Percentiles rank a stretch among this genome's conserved stretches.
Conservation (phyloP, 805 yeast genomes). For the Zygotorulaspora sp. region DNA sequence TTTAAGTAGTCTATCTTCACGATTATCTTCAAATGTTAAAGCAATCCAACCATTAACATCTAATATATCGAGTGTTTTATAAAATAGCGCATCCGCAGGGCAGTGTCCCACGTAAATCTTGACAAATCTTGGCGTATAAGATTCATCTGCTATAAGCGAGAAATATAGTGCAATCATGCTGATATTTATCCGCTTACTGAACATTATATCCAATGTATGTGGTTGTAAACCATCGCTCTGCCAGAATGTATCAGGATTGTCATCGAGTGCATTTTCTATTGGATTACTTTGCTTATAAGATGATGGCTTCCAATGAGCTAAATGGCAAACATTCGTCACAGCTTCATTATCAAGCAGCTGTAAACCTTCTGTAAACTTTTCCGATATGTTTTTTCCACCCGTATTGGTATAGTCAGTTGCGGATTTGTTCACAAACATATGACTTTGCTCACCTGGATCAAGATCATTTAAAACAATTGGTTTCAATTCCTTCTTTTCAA, state of each 20-base stretch:
- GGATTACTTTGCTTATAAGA: constrained; percentile 72
- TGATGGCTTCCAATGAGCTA: constrained; percentile 82
- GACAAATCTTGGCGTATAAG: constrained; percentile 69
- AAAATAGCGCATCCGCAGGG: constrained; percentile 26
- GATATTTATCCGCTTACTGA: constrained; percentile 69
- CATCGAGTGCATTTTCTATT: constrained; percentile 65
- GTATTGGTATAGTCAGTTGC: constrained; percentile 21
- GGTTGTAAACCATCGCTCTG: constrained; percentile 94
- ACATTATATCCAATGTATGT: constrained; percentile 73
- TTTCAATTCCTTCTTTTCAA: constrained; percentile 2
- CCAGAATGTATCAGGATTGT: constrained; percentile 74
- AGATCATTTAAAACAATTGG: constrained; percentile 20
- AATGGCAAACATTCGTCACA: constrained; percentile 67
- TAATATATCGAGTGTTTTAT: constrained; percentile 26
- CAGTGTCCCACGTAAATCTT: constrained; percentile 34
- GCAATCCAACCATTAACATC: constrained; percentile 34
- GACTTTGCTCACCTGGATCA: constrained; percentile 12
- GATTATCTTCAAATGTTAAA: constrained; percentile 25
- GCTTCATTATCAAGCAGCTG: constrained; percentile 37
- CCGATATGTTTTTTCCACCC: constrained; percentile 14
- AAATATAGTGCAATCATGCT: constrained; percentile 66
- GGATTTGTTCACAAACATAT: constrained; percentile 18
- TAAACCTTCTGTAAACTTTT: constrained; percentile 23
- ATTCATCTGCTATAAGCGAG: constrained; percentile 72
- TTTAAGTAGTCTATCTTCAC: constrained; percentile 23